These are phyloP conservation scores for Chlamydomonas sp. DNA, from an alignment of 139 green algal genomes.

Conservation along the genomic window DNA sequence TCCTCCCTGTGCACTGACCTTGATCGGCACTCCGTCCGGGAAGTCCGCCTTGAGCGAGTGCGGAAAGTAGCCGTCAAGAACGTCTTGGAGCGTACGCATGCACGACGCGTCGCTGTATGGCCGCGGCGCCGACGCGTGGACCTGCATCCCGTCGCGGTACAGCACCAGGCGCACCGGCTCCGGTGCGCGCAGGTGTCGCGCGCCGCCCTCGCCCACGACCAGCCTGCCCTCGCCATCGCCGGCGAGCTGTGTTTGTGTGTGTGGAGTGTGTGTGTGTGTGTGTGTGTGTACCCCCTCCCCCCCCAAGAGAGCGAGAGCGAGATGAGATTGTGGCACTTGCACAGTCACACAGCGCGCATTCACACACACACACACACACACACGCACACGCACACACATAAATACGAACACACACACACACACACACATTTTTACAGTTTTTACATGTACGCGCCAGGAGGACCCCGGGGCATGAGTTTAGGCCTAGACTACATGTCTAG, in stretches of 20 bases:
- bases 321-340: neutral
- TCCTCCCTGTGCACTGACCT: conserved; percentile 5
- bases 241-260: conserved; percentile 1
- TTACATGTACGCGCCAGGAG: no score
- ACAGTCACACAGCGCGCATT: no score
- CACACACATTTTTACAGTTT: no score
- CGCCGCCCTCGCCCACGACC: conserved; percentile 25
- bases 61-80: conserved; percentile 26
- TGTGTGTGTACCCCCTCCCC: no score
- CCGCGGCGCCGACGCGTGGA: conserved; percentile 16
- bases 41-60: conserved; percentile 27
- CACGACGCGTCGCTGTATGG: conserved; percentile 24
- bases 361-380: no score
- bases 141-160: conserved; percentile 34
- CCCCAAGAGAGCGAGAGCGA: neutral
- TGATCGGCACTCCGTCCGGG: conserved; percentile 48
- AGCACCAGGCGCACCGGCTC: conserved; percentile 32
- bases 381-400: no score
- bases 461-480: no score
- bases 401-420: no score
- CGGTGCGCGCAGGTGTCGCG: conserved; percentile 26
- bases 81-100: conserved; percentile 12
- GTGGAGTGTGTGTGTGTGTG: no score
- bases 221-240: conserved; percentile 38
- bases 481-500: no score